Base-by-base conservation (phyloP, 2,329 filamentous ascomycete species). In the Colletotrichum tropicale region DNA sequence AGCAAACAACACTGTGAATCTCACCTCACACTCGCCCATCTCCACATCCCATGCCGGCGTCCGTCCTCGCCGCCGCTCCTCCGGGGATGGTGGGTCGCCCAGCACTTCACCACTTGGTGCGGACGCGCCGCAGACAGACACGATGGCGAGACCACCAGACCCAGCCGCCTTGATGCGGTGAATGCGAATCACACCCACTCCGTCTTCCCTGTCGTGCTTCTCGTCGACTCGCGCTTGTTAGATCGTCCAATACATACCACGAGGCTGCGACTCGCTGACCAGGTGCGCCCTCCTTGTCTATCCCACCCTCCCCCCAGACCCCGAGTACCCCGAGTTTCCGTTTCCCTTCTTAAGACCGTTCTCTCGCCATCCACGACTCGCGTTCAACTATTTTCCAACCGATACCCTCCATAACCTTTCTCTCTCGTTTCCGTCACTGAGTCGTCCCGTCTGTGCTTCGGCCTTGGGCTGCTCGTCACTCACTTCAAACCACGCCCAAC, bases 201-300 rank as follows among this genome's bases (percentile, higher is more conserved):
- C 55, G 18, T 62, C 8, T n/a, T 15, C 18, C 28, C 38, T 48
- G 36, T 43, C 58, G 13, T 69, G 34, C 48, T 48, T 43, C 48
- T 61, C 15, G 48, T 61, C 70, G 73, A 75, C 70, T 75, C 73
- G 58, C 61, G 64, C 21, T 21, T 56, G 38, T 64, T 26, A 34
- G 43, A 73, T 73, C 58, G 43, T 69, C 70, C 73, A 72, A 68
- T 52, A 30, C 56, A 15, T 64, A 21, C 38, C 34, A 43, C 70
- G 62, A 75, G 73, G 73, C 70, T 73, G 70, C 43, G 32, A 69
- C 70, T 64, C 43, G 5, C 21, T 62, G 16, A n/a, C 69, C 24
- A 69, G 56, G 56, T 60, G 34, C 48, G 56, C 56, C 64, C 70
- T 64, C 43, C 61, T 36, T 38, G 36, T 15, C 58, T 32, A 43